These are phyloP conservation scores for Amylostereum areolatum DNA, from an alignment of 1,284 basidiomycete genomes.

Conservation along the genomic window DNA sequence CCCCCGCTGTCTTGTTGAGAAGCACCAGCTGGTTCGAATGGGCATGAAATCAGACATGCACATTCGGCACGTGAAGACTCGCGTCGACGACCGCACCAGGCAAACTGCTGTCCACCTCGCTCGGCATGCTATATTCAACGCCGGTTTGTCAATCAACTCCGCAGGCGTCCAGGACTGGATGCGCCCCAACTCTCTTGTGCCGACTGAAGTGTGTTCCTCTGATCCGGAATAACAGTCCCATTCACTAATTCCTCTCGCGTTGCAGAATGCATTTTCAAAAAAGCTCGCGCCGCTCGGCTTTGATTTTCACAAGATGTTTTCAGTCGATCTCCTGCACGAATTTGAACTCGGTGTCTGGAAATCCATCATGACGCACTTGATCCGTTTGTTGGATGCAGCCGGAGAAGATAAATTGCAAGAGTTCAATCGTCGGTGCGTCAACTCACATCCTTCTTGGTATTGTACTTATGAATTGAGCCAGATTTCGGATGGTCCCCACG, in stretches of 20 bases:
- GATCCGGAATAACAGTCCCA: not conserved
- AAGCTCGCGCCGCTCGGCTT: conserved; percentile 2
- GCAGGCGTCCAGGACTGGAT: not conserved
- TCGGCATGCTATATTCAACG: not conserved
- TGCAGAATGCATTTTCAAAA: conserved; percentile 6
- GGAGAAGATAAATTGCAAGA: conserved; percentile 5
- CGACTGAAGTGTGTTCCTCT: conserved; percentile 11
- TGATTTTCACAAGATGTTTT: conserved; percentile 12
- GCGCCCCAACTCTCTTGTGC: conserved; percentile 11
- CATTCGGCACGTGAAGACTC: not conserved
- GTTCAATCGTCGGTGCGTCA: conserved; percentile 1
- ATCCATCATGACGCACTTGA: conserved; percentile 16
- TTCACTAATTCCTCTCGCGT: not conserved
- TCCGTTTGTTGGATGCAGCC: conserved; percentile 15
- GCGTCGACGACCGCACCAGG: not conserved
- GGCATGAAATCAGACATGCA: conserved; percentile 1
- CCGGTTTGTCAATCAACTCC: not conserved
- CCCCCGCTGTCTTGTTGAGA: conserved; percentile 22
- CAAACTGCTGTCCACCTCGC: not conserved
- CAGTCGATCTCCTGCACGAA: conserved; percentile 19
- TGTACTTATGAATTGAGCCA: not conserved
- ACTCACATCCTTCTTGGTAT: not conserved
- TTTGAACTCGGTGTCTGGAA: conserved; percentile 22
- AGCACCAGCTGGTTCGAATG: conserved; percentile 11
- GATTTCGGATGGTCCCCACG: not conserved